Evolutionary conservation across 176 grass and related monocot species (phyloP).

Genomic region (Juncus inflexus): DNA sequence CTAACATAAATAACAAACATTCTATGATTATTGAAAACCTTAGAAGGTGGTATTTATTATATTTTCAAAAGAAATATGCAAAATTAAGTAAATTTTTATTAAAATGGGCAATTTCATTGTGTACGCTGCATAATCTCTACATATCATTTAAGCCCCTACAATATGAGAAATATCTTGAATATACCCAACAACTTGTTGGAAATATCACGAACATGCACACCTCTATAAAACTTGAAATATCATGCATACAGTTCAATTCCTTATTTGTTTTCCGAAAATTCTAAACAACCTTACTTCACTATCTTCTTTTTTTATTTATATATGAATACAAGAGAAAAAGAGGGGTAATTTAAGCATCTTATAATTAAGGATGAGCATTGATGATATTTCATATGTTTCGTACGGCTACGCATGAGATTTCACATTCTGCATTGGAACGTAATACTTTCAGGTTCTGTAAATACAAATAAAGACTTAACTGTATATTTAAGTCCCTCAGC

Average conservation of each 20-base stretch:
- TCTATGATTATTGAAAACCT: neutral
- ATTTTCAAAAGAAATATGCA: no score
- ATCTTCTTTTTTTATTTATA: neutral
- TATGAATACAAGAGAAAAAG: neutral
- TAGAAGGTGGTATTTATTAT: no score
- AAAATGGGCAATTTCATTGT: no score
- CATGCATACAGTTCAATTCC: no score
- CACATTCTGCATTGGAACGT: neutral
- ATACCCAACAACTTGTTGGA: neutral
- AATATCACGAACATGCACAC: no score
- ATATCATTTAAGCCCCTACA: neutral
- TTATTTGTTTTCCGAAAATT: neutral
- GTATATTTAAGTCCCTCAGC: slow-evolving; percentile 40
- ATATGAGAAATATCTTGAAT: neutral
- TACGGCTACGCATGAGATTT: no score
- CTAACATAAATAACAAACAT: slow-evolving; percentile 29
- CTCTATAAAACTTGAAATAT: no score
- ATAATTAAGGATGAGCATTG: neutral
- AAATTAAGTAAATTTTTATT: no score
- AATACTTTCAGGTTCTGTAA: neutral
- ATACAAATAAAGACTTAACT: slow-evolving; percentile 27
- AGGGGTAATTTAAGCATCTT: neutral
- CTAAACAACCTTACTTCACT: neutral
- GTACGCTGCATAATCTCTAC: neutral
- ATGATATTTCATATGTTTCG: neutral